A percentile compares a stretch with the other conserved stretches of the same genome.
Conservation (phyloP, 2,329 filamentous ascomycete species). For the Apiospora hydei region DNA sequence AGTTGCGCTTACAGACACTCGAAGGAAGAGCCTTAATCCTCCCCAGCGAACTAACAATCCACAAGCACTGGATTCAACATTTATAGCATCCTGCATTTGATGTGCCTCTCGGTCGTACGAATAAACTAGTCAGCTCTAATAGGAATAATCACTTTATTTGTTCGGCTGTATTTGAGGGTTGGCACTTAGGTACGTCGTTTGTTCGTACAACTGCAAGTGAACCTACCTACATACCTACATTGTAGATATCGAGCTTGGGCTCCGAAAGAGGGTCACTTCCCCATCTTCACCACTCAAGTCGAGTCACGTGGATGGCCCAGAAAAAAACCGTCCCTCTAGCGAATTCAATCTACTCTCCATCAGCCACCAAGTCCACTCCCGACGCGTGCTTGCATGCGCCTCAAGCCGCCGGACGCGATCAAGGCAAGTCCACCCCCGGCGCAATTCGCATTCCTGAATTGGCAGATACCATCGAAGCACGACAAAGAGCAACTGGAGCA, state of each 20-base stretch:
- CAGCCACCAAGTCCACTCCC: neutral
- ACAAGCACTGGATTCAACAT: neutral
- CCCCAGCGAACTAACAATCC: neutral
- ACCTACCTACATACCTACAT: neutral
- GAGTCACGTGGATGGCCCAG: neutral
- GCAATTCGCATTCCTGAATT: slow-evolving; percentile 19
- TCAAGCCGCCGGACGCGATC: slow-evolving; percentile 11
- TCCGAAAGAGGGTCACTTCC: neutral
- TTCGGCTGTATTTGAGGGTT: no score
- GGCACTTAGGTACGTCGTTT: no score
- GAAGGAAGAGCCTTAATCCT: neutral
- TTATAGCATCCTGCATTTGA: no score
- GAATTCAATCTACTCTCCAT: neutral
- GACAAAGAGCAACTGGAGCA: neutral
- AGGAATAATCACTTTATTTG: no score
- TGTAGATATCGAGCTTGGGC: neutral
- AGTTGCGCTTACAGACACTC: neutral
- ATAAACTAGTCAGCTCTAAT: no score
- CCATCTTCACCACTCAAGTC: neutral
- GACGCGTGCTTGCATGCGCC: neutral
- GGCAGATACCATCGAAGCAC: slow-evolving; percentile 15
- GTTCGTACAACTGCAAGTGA: no score
- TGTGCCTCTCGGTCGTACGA: no score
- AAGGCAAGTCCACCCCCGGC: slow-evolving; percentile 5
- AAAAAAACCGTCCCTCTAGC: neutral